Percentiles rank a stretch among this genome's conserved stretches.
Evolutionary conservation across 192 early-diverging fungal species (phyloP).

Genomic region (Spizellomyces sp.): DNA sequence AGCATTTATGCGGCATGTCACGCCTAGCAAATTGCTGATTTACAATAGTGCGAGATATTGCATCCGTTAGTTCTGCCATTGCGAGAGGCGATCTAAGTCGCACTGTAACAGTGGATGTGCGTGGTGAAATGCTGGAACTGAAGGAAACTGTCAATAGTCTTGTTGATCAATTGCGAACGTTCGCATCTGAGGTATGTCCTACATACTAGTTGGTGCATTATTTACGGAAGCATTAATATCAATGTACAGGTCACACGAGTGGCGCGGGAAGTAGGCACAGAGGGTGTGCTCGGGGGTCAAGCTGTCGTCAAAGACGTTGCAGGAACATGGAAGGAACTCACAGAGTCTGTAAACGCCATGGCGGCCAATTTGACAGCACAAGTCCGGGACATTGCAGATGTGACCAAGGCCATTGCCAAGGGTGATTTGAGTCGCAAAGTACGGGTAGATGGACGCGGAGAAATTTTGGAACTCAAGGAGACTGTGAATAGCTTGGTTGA

Average conservation of each 20-base stretch:
- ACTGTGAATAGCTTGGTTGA: constrained; percentile 69
- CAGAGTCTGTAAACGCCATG: constrained; percentile 77
- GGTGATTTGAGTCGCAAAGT: constrained; percentile 69
- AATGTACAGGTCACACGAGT: constrained; percentile 60
- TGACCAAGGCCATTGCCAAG: constrained; percentile 63
- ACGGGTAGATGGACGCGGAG: constrained; percentile 56
- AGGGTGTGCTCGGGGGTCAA: constrained; percentile 76
- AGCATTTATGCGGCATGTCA: not conserved
- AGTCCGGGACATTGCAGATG: constrained; percentile 65
- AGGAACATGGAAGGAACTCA: constrained; percentile 69
- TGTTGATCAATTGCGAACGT: constrained; percentile 66
- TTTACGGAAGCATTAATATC: not conserved
- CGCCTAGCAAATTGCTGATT: not conserved
- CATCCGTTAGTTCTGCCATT: constrained; percentile 64
- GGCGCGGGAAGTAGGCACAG: constrained; percentile 68
- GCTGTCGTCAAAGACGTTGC: constrained; percentile 52
- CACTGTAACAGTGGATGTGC: constrained; percentile 64
- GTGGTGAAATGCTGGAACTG: constrained; percentile 70
- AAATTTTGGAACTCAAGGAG: constrained; percentile 66
- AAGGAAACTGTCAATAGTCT: constrained; percentile 73
- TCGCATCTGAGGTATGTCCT: constrained; percentile 53
- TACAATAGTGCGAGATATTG: constrained; percentile 64
- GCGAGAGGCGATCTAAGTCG: constrained; percentile 67
- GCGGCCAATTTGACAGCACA: constrained; percentile 58
- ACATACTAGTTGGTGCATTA: not conserved